Percentiles rank a stretch among this genome's conserved stretches.
Conservation (phyloP, 441 rosid genomes). For the Jatropha multifida region DNA sequence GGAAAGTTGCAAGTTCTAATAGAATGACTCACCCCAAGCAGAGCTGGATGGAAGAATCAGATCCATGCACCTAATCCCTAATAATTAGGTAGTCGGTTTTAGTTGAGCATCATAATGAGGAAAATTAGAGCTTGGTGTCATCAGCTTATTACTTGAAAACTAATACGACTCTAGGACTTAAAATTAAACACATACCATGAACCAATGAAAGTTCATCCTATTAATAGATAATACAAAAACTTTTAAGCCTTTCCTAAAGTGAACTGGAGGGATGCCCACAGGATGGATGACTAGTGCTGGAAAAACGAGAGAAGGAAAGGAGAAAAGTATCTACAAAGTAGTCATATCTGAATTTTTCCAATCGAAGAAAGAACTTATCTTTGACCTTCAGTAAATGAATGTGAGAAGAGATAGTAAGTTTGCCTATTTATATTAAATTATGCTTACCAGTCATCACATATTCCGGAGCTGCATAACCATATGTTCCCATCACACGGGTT, state of each 20-base stretch:
- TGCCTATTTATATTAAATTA: background rate
- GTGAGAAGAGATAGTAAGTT: background rate
- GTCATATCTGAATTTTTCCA: background rate
- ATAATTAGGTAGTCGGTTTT: no score
- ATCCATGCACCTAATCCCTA: background rate
- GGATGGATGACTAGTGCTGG: background rate
- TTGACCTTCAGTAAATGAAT: background rate
- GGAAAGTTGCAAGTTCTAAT: background rate
- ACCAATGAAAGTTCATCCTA: background rate
- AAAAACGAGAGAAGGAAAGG: background rate
- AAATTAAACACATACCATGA: background rate
- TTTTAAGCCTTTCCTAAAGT: background rate
- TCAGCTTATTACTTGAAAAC: background rate
- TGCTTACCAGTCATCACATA: conserved; percentile 89
- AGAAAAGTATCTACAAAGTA: background rate
- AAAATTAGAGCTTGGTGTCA: background rate
- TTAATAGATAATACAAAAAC: background rate
- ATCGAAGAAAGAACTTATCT: background rate
- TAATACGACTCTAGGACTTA: background rate
- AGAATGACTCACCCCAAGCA: background rate
- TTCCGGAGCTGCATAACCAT: conserved; percentile 94
- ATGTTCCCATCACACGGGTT: conserved; percentile 93
- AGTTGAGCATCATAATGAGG: background rate
- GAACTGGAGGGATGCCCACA: background rate
- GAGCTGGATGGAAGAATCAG: background rate